Conservation (phyloP, 2,329 filamentous ascomycete genomes). For the Hansfordia pulvinata region DNA sequence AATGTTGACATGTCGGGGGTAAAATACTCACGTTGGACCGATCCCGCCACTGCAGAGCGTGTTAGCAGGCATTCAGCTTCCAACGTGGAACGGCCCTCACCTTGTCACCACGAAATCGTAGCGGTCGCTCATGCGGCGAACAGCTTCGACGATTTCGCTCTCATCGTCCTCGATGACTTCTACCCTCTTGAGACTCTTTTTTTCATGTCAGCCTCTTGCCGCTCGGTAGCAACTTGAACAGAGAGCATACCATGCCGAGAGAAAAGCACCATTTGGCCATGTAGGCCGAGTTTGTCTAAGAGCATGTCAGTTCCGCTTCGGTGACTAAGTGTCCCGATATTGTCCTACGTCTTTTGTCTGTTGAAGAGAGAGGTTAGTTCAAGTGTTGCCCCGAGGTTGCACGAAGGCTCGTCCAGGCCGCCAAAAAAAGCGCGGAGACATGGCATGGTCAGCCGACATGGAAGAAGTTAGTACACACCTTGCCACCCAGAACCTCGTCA, state of each 20-base stretch:
- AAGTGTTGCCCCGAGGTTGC: slow-evolving; percentile 2
- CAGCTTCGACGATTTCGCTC: slow-evolving; percentile 76
- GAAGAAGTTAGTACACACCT: slow-evolving; percentile 41
- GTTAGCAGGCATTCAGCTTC: slow-evolving; percentile 5
- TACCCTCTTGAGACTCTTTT: slow-evolving; percentile 61
- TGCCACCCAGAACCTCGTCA: slow-evolving; percentile 91
- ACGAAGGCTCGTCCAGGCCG: slow-evolving; percentile 2
- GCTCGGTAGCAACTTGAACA: background rate
- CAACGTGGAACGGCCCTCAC: slow-evolving; percentile 20
- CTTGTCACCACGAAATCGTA: slow-evolving; percentile 94
- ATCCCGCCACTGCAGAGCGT: slow-evolving; percentile 60
- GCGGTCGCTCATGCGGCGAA: slow-evolving; percentile 69
- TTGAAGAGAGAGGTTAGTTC: too few species aligned
- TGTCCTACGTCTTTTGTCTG: slow-evolving; percentile 20
- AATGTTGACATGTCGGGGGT: background rate
- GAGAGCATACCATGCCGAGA: slow-evolving; percentile 37
- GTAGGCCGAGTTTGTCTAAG: slow-evolving; percentile 49
- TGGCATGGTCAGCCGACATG: background rate
- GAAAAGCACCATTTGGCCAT: slow-evolving; percentile 53
- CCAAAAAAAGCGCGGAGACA: slow-evolving; percentile 10
- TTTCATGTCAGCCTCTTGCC: slow-evolving; percentile 3
- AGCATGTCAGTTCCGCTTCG: slow-evolving; percentile 1
- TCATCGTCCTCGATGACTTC: slow-evolving; percentile 94
- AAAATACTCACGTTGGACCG: slow-evolving; percentile 64
- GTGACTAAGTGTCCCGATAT: background rate